Evolutionary conservation across 805 yeast genomes (phyloP), one percentile per base, ranked within the genome.

Genomic region (Cyberlindnera mycetangii): DNA sequence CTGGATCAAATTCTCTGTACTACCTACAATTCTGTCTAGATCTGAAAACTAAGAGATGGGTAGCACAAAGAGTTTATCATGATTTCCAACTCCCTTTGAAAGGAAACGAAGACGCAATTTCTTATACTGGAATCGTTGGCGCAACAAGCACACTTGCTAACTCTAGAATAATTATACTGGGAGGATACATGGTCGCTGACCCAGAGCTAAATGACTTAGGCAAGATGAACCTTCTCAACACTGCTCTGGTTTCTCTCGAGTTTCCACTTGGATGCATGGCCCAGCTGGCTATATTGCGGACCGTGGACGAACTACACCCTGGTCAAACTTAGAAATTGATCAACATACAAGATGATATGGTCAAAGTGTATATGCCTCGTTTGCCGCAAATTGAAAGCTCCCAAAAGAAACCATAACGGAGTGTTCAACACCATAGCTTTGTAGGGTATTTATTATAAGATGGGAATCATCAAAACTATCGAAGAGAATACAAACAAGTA

Each of bases 121-220:
- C 41, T 4, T 31, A 20, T 7, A 7, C 30, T 21, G 48, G 46
- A 6, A 22, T 6, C 28, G 24, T 44, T 25, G 51, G 51, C 3
- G 24, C 32, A 3, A 37, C 48, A 4, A 35, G 39, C 12, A 28
- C 32, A 2, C 21, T 38, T 37, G 44, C 46, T 3, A 48, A 48
- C 44, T 44, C 47, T 7, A 41, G 45, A 32, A 36, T 42, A 15
- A 31, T 44, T 14, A 15, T 41, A 3, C 39, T 44, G 27, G 51
- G 51, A 9, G 51, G 51, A 2, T 19, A 39, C 14, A 11, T 44
- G 16, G 35, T 39, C 4, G 19, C 40, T 9, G 40, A 47, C 28
- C 45, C 39, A 3, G 15, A 12, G 6, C 3, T 16, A 4, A 37
- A 17, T 11, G 22, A 18, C 3, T 11, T 20, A n/a, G 42, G 37